phyloP scores from a whole-genome alignment of 768 basidiomycete genomes.

The Crassisporium funariophilum region DNA sequence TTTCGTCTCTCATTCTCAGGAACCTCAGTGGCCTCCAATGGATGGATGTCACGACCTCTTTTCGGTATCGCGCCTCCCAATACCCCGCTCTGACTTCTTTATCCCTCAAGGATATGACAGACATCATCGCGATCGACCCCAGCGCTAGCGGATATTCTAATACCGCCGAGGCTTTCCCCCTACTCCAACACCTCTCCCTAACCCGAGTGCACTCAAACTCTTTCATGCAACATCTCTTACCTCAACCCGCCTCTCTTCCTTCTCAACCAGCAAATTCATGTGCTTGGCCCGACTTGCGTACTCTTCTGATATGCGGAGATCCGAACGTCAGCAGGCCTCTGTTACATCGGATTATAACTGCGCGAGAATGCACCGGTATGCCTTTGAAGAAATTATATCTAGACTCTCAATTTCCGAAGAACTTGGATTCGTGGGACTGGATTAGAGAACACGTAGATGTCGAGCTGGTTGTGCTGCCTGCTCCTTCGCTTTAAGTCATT shows the following conservation, averaged over 20 bases:
- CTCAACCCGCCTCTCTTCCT: neutral
- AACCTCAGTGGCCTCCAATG: constrained; percentile 15
- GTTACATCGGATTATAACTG: constrained; percentile 25
- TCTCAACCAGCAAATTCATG: neutral
- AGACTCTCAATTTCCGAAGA: constrained; percentile 21
- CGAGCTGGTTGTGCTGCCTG: constrained; percentile 8
- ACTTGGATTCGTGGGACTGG: constrained; percentile 31
- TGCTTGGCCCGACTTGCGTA: constrained; percentile 25
- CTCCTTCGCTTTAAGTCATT: neutral
- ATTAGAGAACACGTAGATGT: constrained; percentile 24
- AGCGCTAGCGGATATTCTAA: constrained; percentile 5
- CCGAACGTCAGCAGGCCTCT: constrained; percentile 26
- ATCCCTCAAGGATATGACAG: constrained; percentile 23
- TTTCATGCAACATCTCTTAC: constrained; percentile 25
- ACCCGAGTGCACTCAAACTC: constrained; percentile 22
- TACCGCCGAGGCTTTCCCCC: constrained; percentile 26
- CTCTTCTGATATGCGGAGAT: constrained; percentile 24
- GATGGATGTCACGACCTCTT: constrained; percentile 12
- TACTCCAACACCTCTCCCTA: constrained; percentile 24
- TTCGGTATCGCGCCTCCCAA: constrained; percentile 4
- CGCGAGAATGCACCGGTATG: constrained; percentile 14
- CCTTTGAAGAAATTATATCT: constrained; percentile 23
- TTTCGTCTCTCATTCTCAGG: constrained; percentile 20
- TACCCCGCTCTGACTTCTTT: constrained; percentile 25
- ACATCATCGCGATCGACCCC: constrained; percentile 11